Percentiles rank a stretch among this genome's conserved stretches.
These are phyloP conservation scores for Entelexis sorbosivorans DNA, from an alignment of 1,139 yeast species.

Conservation along the genomic window DNA sequence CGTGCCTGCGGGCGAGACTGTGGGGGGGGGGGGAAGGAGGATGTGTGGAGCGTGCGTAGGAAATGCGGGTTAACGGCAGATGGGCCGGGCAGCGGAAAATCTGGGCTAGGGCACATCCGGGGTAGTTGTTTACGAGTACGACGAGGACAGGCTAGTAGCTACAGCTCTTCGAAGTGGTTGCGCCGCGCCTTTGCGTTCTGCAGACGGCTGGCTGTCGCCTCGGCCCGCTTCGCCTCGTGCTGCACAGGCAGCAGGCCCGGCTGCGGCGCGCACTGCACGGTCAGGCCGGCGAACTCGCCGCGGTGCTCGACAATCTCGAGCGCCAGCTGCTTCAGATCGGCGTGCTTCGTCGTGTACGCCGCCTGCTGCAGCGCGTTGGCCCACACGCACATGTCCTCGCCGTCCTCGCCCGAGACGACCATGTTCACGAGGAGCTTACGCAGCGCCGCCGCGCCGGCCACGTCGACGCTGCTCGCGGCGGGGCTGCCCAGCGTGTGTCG, in stretches of 20 bases:
- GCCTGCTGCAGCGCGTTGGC: slow-evolving; percentile 17
- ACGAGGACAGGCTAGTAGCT: neutral
- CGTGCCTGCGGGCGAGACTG: too few relatives aligned
- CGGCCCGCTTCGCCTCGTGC: slow-evolving; percentile 16
- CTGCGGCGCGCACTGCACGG: slow-evolving; percentile 27
- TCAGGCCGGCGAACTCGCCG: slow-evolving; percentile 15
- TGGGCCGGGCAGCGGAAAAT: neutral
- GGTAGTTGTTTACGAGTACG: neutral
- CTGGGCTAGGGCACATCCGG: neutral
- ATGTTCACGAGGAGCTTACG: slow-evolving; percentile 15
- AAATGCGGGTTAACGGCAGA: neutral
- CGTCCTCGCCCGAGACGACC: slow-evolving; percentile 14
- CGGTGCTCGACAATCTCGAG: slow-evolving; percentile 23
- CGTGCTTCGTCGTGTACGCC: neutral
- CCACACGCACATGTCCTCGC: slow-evolving; percentile 17
- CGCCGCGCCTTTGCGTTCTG: slow-evolving; percentile 12
- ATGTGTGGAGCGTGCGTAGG: neutral
- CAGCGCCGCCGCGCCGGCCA: slow-evolving; percentile 4
- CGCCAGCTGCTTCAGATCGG: slow-evolving; percentile 16
- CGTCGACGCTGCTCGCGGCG: neutral
- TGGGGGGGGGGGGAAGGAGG: neutral
- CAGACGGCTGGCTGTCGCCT: slow-evolving; percentile 4
- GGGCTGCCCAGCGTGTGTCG: neutral
- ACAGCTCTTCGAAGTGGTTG: slow-evolving; percentile 17
- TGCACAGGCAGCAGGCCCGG: slow-evolving; percentile 15